Base-by-base conservation (phyloP, 1,284 basidiomycete genomes). In the Omphalotus olearius region DNA sequence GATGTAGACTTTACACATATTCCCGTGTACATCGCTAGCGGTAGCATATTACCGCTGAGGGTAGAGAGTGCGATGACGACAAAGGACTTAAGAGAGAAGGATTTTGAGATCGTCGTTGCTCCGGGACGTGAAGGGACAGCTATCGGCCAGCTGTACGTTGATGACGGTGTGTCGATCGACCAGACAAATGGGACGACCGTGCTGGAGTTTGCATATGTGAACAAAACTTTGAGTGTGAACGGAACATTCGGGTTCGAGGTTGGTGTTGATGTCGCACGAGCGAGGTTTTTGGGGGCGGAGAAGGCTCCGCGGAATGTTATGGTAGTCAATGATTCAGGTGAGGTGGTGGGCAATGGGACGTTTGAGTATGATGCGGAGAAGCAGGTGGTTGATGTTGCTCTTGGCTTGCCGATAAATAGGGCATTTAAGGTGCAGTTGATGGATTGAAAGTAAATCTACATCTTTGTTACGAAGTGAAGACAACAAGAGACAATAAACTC, bases 71-170 rank as follows among this genome's bases (percentile, higher is more conserved):
- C 80, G 44, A 82, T 83, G 79, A 85, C 82, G 17, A 85, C 82
- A 0, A 67, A 70, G 2, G 73, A 69, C 52, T 65, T 86, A 49
- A 69, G 83, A 37, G 65, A 69, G 56, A 74, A 68, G n/a, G 76
- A 80, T 60, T 86, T 85, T 55, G 77, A 85, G 63, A 64, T 86
- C 46, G 68, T 85, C 45, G 76, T 85, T 36, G 83, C 83, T 0
- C 80, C 81, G 0, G 69, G 69, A 13, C 55, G 59, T 17, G 62
- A 73, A 26, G 81, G 80, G 9, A 63, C 58, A 1, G 83, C 84
- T 0, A 59, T 57, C 2, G 84, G 83, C 2, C 52, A 62, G 33
- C 67, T 86, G 37, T 85, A 85, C 62, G 56, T 83, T 38, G 83
- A 86, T 59, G 83, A 86, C 56, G 83, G 84, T 9, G 77, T 79